Percentiles rank a stretch among this genome's conserved stretches.
These are phyloP conservation scores for Syzygium oleosum DNA, from an alignment of 345 rosid species.

Conservation along the genomic window DNA sequence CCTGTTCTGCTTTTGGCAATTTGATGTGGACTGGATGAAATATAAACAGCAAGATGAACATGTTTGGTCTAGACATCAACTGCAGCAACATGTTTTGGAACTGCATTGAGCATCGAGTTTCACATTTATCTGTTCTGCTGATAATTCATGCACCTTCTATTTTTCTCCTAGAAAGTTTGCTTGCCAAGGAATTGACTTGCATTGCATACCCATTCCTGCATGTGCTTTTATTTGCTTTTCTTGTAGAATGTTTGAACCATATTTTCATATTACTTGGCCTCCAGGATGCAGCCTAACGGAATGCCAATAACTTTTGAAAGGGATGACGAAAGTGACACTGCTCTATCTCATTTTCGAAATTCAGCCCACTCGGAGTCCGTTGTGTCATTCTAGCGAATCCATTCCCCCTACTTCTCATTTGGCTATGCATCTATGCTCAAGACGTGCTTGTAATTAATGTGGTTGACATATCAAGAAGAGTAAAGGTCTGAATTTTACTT, in stretches of 20 bases:
- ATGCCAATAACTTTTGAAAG: conserved; percentile 33
- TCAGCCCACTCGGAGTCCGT: conserved; percentile 46
- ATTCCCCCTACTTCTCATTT: not conserved
- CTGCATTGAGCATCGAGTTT: not conserved
- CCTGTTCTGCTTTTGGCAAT: not conserved
- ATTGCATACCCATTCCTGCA: not conserved
- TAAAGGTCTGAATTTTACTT: not conserved
- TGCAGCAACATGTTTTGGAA: not conserved
- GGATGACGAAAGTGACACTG: conserved; percentile 49
- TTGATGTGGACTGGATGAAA: not conserved
- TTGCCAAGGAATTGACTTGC: not conserved
- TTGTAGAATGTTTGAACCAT: not conserved
- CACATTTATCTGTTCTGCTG: not conserved
- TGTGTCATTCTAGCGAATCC: conserved; percentile 26
- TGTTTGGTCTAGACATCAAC: not conserved
- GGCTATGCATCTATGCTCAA: not conserved
- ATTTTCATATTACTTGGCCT: conserved; percentile 1
- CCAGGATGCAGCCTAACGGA: conserved; percentile 33
- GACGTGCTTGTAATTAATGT: not conserved
- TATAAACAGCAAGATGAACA: not conserved
- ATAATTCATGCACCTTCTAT: not conserved
- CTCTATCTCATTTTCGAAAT: conserved; percentile 35
- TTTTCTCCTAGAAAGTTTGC: not conserved
- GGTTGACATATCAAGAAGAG: not conserved
- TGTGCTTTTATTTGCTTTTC: not conserved